Base-by-base conservation (phyloP, 1,284 basidiomycete genomes). In the Naganishia albida region DNA sequence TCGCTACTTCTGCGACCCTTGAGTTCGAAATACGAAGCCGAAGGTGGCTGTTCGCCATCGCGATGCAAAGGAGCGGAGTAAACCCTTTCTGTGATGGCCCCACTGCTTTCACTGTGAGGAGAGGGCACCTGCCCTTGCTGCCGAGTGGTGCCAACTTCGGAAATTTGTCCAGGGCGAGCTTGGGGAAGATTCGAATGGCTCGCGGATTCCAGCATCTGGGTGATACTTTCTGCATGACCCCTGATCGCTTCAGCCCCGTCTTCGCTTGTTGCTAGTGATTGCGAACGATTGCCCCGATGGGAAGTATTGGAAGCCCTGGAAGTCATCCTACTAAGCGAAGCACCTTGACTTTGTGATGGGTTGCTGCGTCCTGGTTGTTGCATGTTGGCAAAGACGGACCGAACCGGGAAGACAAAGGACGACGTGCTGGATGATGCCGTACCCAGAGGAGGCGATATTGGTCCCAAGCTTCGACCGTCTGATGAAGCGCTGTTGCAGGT, bases 371-470 rank as follows among this genome's bases (percentile, higher is more conserved):
- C 55, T 30, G 49, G 54, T 20, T 56, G 28, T 40, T 59, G 56
- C 53, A 64, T 64, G 55, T 67, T 67, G 23, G 62, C 53, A 49
- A 67, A 67, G n/a, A 67, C 56, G 23, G 66, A 67, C 52, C 66
- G 54, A 7, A 67, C 62, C 3, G 66, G 66, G 26, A 67, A 67
- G 40, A 67, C 66, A 34, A 67, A 67, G 1, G 64, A 59, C 16
- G 60, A 63, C 16, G 60, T 26, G 39, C 12, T 43, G 15, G 60
- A 63, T 25, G 60, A 54, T 8, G 60, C 25, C 57, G 46, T 50
- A 7, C 23, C 57, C 15, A 46, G 15, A 13, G 57, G 46, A 60
- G 57, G 57, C 2, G 57, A 60, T 26, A 15, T 38, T 8, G 46
- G 57, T n/a, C 57, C 57, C 12, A 8, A 20, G 34, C 39, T 50